These are phyloP conservation scores for cucumber (Cucumis sativus) DNA, from an alignment of 306 rosid species.

Conservation along the genomic window Cucumber_9930_V3 NC_026656.2:17435001-17435500, in stretches of 20 bases:
- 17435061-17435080: neutral
- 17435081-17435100: neutral
- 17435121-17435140: neutral
- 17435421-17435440: neutral
- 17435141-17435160: slow-evolving; percentile 7
- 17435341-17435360: neutral
- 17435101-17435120: slow-evolving; percentile 7
- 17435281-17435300: neutral
- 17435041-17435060: neutral
- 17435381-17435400: neutral
- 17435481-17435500: slow-evolving; percentile 73
- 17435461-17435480: slow-evolving; percentile 62
- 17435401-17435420: neutral
- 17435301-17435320: neutral
- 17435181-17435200: neutral
- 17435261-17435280: neutral
- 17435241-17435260: neutral
- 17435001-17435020: too few species aligned
- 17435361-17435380: neutral
- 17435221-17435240: neutral
- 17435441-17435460: neutral
- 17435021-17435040: too few species aligned
- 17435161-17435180: neutral
- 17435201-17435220: neutral
- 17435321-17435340: neutral